Conservation (phyloP, 176 grass and related monocot species). For the Pontederia paniculata region DNA sequence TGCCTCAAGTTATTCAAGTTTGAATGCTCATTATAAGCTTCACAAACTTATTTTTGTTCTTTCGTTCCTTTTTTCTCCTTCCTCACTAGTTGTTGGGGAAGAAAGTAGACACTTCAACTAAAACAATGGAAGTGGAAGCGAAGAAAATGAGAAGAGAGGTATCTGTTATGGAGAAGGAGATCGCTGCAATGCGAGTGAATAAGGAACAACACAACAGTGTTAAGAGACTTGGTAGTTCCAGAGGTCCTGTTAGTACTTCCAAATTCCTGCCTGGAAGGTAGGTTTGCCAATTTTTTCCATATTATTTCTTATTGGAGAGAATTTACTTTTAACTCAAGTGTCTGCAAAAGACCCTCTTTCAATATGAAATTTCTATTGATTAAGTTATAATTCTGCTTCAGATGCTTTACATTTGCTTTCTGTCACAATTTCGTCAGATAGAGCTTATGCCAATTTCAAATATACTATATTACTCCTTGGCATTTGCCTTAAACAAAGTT, state of each 20-base stretch:
- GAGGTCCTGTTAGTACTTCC: constrained; percentile 32
- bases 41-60: background rate
- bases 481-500: too few species aligned
- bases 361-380: too few species aligned
- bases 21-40: constrained; percentile 2
- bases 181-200: constrained; percentile 54
- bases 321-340: too few species aligned
- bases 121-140: constrained; percentile 79
- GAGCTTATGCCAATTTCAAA: too few species aligned
- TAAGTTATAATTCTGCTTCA: too few species aligned
- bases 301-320: too few species aligned
- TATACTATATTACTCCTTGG: too few species aligned
- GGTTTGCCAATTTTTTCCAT: too few species aligned
- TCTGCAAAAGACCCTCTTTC: too few species aligned
- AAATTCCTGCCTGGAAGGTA: constrained; percentile 62
- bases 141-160: constrained; percentile 93
- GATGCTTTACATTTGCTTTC: too few species aligned
- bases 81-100: constrained; percentile 64
- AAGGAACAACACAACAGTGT: constrained; percentile 71
- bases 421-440: too few species aligned
- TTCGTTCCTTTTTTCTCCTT: constrained; percentile 19
- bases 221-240: constrained; percentile 48
- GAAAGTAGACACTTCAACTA: constrained; percentile 94
- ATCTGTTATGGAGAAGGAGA: constrained; percentile 78
- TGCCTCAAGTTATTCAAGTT: background rate